These are phyloP conservation scores for Excoecaria agallocha DNA, from an alignment of 345 rosid genomes.

Conservation along the genomic window DNA sequence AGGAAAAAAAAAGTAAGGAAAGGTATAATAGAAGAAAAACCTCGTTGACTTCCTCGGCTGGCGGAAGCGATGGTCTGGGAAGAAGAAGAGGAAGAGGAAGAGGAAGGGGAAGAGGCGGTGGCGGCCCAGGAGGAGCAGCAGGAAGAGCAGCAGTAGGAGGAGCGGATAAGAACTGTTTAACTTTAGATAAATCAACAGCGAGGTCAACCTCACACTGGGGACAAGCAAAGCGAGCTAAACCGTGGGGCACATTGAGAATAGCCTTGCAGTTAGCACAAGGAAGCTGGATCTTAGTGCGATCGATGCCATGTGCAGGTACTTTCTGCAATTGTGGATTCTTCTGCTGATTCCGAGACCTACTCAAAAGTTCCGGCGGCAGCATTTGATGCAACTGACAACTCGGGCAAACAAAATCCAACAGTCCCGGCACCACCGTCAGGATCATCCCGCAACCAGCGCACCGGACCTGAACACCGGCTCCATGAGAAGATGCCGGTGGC, in stretches of 20 bases:
- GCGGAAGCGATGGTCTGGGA: conserved; percentile 30
- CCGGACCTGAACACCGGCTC: conserved; percentile 76
- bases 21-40: conserved; percentile 27
- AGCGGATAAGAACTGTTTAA: conserved; percentile 50
- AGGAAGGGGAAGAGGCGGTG: not conserved
- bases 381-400: conserved; percentile 85
- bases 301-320: conserved; percentile 89
- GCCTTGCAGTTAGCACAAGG: conserved; percentile 96
- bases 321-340: conserved; percentile 27
- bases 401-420: conserved; percentile 79
- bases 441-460: conserved; percentile 94
- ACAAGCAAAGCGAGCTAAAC: conserved; percentile 75
- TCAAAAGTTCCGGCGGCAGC: conserved; percentile 91
- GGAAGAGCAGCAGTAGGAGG: conserved; percentile 24
- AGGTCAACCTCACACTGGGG: conserved; percentile 91
- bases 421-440: conserved; percentile 64
- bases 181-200: conserved; percentile 70
- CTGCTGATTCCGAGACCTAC: conserved; percentile 28
- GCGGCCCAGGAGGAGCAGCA: not conserved
- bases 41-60: conserved; percentile 80
- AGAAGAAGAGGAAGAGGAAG: conserved; percentile 8
- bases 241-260: conserved; percentile 88
- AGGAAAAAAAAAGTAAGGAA: not conserved
- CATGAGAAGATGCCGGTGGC: conserved; percentile 25
- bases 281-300: conserved; percentile 94